Percentiles rank a stretch among this genome's conserved stretches.
Evolutionary conservation across 2,329 filamentous ascomycete species (phyloP).

Genomic region (Akanthomyces lecanii): DNA sequence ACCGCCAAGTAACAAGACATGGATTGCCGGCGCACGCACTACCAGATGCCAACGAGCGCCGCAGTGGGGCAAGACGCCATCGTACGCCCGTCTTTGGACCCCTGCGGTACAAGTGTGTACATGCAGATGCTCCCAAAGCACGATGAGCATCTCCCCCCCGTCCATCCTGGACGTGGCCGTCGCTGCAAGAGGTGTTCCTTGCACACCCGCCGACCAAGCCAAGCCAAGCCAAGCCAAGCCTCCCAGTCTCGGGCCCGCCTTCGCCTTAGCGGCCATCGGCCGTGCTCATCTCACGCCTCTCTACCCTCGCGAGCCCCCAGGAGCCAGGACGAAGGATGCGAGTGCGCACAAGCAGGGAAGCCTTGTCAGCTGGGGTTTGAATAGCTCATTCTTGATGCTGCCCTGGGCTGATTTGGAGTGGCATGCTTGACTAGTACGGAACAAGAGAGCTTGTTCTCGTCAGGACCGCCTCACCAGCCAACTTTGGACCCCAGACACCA

Average conservation of each 20-base stretch:
- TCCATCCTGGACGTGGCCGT: not conserved
- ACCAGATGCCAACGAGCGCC: slow-evolving; percentile 8
- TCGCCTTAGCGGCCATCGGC: slow-evolving; percentile 8
- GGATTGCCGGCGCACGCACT: slow-evolving; percentile 4
- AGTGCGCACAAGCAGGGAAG: slow-evolving; percentile 1
- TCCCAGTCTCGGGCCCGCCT: not conserved
- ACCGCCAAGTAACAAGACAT: slow-evolving; percentile 7
- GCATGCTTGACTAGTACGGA: not conserved
- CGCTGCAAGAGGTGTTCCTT: slow-evolving; percentile 8
- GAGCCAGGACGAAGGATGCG: not conserved
- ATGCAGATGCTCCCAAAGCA: slow-evolving; percentile 7
- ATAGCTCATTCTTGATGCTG: not conserved
- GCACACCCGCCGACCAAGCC: not conserved
- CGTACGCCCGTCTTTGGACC: slow-evolving; percentile 5
- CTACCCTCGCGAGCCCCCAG: not conserved
- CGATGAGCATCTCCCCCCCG: not conserved
- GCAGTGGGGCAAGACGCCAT: slow-evolving; percentile 9
- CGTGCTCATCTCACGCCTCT: slow-evolving; percentile 6
- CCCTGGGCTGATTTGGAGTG: not conserved
- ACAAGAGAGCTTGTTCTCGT: not conserved
- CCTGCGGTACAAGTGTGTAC: slow-evolving; percentile 5
- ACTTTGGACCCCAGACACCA: slow-evolving; percentile 7
- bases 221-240: not conserved
- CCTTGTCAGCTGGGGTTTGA: slow-evolving; percentile 8
- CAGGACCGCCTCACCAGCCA: not conserved